A percentile compares a stretch with the other conserved stretches of the same genome.
phyloP scores from a whole-genome alignment of 257 asterid genomes.

The Cinchona pubescens region DNA sequence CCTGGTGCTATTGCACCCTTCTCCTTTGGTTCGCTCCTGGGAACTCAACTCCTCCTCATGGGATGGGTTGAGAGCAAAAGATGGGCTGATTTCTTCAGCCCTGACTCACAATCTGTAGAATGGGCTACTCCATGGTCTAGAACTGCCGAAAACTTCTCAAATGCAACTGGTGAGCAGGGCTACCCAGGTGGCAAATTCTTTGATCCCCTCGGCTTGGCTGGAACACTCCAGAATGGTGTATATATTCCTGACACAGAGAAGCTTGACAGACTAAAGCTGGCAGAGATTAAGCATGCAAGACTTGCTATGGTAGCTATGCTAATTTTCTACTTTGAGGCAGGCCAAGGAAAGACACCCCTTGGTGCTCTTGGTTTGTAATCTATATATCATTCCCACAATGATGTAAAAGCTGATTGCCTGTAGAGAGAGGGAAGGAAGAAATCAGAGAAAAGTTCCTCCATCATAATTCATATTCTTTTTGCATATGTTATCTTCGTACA shows the following conservation, averaged over 20 bases:
- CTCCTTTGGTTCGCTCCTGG: conserved; percentile 90
- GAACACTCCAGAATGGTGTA: conserved; percentile 57
- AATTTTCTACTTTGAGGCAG: conserved; percentile 91
- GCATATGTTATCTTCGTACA: background rate
- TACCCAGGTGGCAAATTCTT: conserved; percentile 96
- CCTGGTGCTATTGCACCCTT: conserved; percentile 96
- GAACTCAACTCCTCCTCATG: conserved; percentile 90
- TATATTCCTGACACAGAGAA: conserved; percentile 74
- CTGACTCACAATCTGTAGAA: conserved; percentile 80
- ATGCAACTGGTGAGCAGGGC: conserved; percentile 92
- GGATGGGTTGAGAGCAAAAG: conserved; percentile 99
- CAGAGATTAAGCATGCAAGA: conserved; percentile 97
- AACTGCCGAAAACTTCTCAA: conserved; percentile 73
- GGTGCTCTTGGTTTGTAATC: conserved; percentile 89
- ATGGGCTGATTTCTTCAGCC: conserved; percentile 96
- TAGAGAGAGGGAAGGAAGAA: conserved; percentile 32
- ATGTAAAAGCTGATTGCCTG: conserved; percentile 32
- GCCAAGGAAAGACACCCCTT: conserved; percentile 95
- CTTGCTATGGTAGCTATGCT: conserved; percentile 93
- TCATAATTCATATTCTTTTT: conserved; percentile 4
- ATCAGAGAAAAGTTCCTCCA: conserved; percentile 19
- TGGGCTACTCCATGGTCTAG: conserved; percentile 99
- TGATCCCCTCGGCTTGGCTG: conserved; percentile 71
- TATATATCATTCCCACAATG: conserved; percentile 11
- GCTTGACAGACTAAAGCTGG: conserved; percentile 86